Evolutionary conservation across 2,329 filamentous ascomycete species (phyloP), one percentile per base, ranked within the genome.

Genomic region (Mycosphaerella arachidis): DNA sequence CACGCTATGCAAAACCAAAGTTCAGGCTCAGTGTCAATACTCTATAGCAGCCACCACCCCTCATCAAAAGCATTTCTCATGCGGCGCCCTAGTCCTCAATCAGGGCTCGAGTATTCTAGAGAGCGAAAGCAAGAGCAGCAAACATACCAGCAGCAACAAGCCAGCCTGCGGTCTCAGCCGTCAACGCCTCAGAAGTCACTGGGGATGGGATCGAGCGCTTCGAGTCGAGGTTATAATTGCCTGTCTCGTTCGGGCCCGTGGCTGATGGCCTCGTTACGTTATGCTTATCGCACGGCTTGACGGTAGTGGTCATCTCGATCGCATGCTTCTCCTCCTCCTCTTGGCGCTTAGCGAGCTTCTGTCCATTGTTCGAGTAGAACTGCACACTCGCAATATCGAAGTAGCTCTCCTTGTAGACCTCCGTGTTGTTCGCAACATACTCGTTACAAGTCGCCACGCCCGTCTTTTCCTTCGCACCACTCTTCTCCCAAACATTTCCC

Each of bases 341-440:
- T 10, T 12, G 29, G 2, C 37, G 58, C 61, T 48, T 40, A 29
- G 58, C 59, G 8, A 58, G 48, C 45, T 27, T 45, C 58, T 60
- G 56, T 16, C 53, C 59, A 40, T 59, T 59, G 12, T 54, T 66
- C 7, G 58, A 56, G 45, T 64, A 92, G 13, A 91, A 83, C 75
- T 84, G 86, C 70, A 92, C 78, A 37, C 82, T 86, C 71, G 89
- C 89, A 75, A 96, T 82, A 61, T 84, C 76, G 89, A 91, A 96
- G 77, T 88, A 95, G 1, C 89, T 84, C 27, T 92, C 82, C 20
- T 76, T 71, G 73, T 94, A 96, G 12, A 81, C 89, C 8, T 75
- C 70, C 0, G 91, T 89, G 74, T 92, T 89, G 66, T 82, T 78
- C 57, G 80, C 79, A 24, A 96, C 92, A 72, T 85, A 96, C 27